Percentiles rank a stretch among this genome's conserved stretches.
Conservation (phyloP, 768 basidiomycete genomes). For the Coprinopsis strossmayeri region DNA sequence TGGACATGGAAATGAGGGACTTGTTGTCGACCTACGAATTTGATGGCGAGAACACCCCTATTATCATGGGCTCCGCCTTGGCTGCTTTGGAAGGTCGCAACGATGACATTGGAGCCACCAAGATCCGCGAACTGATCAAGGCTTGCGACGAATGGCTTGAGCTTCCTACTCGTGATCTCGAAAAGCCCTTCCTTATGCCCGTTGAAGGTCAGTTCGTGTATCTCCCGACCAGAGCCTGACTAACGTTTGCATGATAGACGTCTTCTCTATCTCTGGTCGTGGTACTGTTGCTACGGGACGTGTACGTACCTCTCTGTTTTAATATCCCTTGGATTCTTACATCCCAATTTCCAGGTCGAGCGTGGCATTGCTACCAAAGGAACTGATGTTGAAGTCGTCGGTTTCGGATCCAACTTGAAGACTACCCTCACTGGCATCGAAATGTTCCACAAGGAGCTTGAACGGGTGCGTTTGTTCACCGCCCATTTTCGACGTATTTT, state of each 20-base stretch:
- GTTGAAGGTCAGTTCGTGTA: not conserved
- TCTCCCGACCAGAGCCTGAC: too few relatives aligned
- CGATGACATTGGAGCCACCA: slow-evolving; percentile 69
- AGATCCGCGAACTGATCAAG: slow-evolving; percentile 76
- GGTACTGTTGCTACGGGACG: slow-evolving; percentile 97
- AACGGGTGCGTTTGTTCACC: slow-evolving; percentile 58
- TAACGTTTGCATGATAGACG: slow-evolving; percentile 62
- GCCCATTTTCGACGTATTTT: not conserved
- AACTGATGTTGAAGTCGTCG: slow-evolving; percentile 88
- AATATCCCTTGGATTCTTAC: too few relatives aligned
- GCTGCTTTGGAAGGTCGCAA: slow-evolving; percentile 89
- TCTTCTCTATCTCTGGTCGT: slow-evolving; percentile 96
- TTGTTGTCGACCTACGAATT: slow-evolving; percentile 87
- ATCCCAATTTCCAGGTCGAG: slow-evolving; percentile 57
- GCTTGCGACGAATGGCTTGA: slow-evolving; percentile 95
- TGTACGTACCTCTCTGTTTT: slow-evolving; percentile 35
- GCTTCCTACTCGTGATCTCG: slow-evolving; percentile 66
- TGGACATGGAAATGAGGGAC: slow-evolving; percentile 99
- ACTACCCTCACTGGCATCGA: slow-evolving; percentile 94
- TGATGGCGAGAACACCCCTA: slow-evolving; percentile 97
- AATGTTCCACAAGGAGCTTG: slow-evolving; percentile 98
- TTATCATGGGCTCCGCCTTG: slow-evolving; percentile 94
- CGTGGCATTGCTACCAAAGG: slow-evolving; percentile 90
- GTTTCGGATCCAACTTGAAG: slow-evolving; percentile 75
- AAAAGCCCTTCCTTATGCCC: slow-evolving; percentile 6